Evolutionary conservation across 176 grass and related monocot species (phyloP), one percentile per base, ranked within the genome.

Genomic region (Tillandsia leiboldiana): DNA sequence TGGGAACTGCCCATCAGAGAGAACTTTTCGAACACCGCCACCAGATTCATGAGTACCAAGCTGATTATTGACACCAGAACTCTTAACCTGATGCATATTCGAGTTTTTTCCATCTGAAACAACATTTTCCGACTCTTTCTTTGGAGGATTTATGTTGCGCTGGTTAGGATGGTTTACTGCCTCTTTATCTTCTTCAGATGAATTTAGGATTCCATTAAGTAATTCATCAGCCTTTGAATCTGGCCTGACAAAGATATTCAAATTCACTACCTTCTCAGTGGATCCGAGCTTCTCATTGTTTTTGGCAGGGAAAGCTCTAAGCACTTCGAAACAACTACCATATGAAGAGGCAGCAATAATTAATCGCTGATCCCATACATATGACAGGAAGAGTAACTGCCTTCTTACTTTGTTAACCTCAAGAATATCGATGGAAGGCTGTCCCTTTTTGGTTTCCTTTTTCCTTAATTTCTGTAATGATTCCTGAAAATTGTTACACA

Each of bases 341-440:
- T 79, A 81, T 82, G 84, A 90, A 79, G 57, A 73, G 74, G 79
- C 70, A 79, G 88, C 76, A 70, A 87, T 87, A 50, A 73, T 82
- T 81, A 97, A 48, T 15, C 89, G 76, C 61, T 85, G 84, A 79
- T 97, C 94, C 94, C 94, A 97, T 72, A 93, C 77, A 58, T 90
- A 97, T 66, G 86, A 92, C n/a, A 90, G 77, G 72, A 92, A 82
- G 42, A 97, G 77, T 57, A 97, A 72, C 26, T 90, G 81, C 54
- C 82, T 85, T 72, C 80, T 87, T 66, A 97, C 71, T 79, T 85
- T 93, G 69, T 97, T 93, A 69, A 97, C 84, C 61, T 97, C 89
- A 79, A 97, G 86, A 83, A 97, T 97, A 73, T 97, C 94, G 79
- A 92, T 78, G 50, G 82, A 67, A 51, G 80, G 66, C 27, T 88